Conservation (phyloP, 345 rosid genomes). For the Gossypium rotundifolium region DNA sequence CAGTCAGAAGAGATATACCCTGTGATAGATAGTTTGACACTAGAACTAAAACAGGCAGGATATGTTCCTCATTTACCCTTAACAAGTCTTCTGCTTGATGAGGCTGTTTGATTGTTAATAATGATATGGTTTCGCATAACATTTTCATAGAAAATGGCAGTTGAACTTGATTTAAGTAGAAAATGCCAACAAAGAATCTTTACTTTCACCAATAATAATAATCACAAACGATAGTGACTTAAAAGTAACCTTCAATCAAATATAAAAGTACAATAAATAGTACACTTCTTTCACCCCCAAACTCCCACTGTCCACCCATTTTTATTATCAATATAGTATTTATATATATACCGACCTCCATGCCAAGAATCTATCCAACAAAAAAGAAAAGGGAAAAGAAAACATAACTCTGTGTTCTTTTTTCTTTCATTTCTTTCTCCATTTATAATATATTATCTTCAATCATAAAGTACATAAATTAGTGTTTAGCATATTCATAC, state of each 20-base stretch:
- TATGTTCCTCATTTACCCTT: slow-evolving; percentile 18
- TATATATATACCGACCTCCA: background rate
- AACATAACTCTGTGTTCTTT: background rate
- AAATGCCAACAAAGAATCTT: background rate
- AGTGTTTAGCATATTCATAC: background rate
- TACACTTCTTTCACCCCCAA: background rate
- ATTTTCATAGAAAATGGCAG: background rate
- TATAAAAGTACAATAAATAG: background rate
- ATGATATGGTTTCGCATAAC: background rate
- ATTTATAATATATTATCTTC: slow-evolving; percentile 2
- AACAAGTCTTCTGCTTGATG: background rate
- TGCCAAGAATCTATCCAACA: background rate
- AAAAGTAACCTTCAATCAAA: slow-evolving; percentile 6
- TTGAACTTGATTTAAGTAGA: too few species aligned
- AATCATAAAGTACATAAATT: background rate
- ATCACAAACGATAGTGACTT: slow-evolving; percentile 4
- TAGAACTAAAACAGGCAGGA: slow-evolving; percentile 23
- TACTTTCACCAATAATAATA: background rate
- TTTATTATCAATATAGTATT: background rate
- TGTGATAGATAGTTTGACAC: slow-evolving; percentile 24
- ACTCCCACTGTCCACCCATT: background rate
- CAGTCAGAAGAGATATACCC: slow-evolving; percentile 28
- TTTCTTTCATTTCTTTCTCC: background rate
- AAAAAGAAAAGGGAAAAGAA: background rate
- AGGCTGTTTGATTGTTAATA: background rate